A percentile compares a stretch with the other conserved stretches of the same genome.
These are phyloP conservation scores for Iberis pinnata DNA, from an alignment of 345 rosid species.

Conservation along the genomic window DNA sequence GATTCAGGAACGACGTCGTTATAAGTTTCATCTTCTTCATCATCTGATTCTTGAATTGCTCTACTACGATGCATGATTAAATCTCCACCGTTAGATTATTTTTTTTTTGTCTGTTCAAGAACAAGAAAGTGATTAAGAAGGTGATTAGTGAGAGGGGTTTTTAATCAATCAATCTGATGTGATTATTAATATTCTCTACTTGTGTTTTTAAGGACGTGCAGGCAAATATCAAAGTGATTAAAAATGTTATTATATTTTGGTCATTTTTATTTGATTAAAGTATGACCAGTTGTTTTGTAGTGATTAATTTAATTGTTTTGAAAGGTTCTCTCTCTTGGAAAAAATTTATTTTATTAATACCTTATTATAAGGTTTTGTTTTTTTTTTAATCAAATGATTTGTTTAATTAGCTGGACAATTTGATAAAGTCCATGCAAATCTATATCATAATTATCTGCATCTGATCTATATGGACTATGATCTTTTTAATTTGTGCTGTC, in stretches of 20 bases:
- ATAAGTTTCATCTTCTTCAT: slow-evolving; percentile 31
- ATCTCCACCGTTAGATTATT: slow-evolving; percentile 4
- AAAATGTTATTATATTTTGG: slow-evolving; percentile 3
- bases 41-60: slow-evolving; percentile 30
- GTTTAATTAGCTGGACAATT: slow-evolving; percentile 32
- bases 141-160: slow-evolving; percentile 35
- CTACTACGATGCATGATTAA: slow-evolving; percentile 27
- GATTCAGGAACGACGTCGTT: slow-evolving; percentile 36
- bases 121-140: slow-evolving; percentile 27
- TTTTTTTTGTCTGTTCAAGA: not conserved
- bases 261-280: slow-evolving; percentile 16
- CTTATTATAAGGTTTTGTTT: slow-evolving; percentile 14
- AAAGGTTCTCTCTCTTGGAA: slow-evolving; percentile 28
- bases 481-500: not conserved
- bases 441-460: slow-evolving; percentile 16
- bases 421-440: slow-evolving; percentile 33
- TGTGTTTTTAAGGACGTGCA: slow-evolving; percentile 28
- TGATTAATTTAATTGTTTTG: slow-evolving; percentile 12
- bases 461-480: slow-evolving; percentile 21
- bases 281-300: slow-evolving; percentile 31
- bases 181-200: slow-evolving; percentile 27
- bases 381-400: slow-evolving; percentile 21
- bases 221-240: slow-evolving; percentile 28
- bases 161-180: slow-evolving; percentile 28
- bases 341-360: slow-evolving; percentile 10